Conservation (phyloP, 2,329 filamentous ascomycete genomes). For the Cercospora beticola region DNA sequence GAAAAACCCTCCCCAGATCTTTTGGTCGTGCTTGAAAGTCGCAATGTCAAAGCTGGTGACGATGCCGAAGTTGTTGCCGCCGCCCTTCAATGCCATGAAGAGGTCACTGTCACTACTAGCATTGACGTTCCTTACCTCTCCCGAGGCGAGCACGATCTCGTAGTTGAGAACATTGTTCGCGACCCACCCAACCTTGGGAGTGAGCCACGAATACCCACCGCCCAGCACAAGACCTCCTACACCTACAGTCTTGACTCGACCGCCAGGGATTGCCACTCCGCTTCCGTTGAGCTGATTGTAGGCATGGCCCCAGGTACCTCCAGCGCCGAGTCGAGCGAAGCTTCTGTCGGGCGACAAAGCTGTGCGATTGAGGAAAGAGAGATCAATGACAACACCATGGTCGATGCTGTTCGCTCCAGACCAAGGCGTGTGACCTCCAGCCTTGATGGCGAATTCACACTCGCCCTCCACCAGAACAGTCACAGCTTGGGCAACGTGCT, state of each 20-base stretch:
- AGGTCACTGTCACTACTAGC: constrained; percentile 26
- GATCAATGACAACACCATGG: constrained; percentile 30
- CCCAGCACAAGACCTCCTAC: constrained; percentile 49
- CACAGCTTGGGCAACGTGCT: constrained; percentile 8
- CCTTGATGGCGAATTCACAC: constrained; percentile 18
- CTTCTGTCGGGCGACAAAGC: constrained; percentile 22
- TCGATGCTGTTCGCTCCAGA: constrained; percentile 23
- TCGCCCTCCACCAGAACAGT: neutral
- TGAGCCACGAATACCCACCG: constrained; percentile 52
- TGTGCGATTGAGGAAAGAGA: constrained; percentile 24
- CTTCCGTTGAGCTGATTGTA: constrained; percentile 41
- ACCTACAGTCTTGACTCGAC: constrained; percentile 31
- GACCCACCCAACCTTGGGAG: constrained; percentile 49
- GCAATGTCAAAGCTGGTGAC: constrained; percentile 22
- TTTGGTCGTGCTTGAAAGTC: constrained; percentile 20
- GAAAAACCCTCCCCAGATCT: constrained; percentile 28
- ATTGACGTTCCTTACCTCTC: constrained; percentile 28
- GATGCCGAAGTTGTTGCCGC: constrained; percentile 27
- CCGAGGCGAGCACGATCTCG: constrained; percentile 31
- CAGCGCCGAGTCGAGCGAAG: constrained; percentile 43
- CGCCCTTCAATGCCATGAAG: constrained; percentile 24
- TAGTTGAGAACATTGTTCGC: constrained; percentile 38
- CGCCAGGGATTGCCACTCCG: constrained; percentile 7
- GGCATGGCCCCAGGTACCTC: constrained; percentile 47
- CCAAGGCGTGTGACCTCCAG: constrained; percentile 14